phyloP scores from a whole-genome alignment of 2,329 filamentous ascomycete species.

The Trichoderma polysporum region DNA sequence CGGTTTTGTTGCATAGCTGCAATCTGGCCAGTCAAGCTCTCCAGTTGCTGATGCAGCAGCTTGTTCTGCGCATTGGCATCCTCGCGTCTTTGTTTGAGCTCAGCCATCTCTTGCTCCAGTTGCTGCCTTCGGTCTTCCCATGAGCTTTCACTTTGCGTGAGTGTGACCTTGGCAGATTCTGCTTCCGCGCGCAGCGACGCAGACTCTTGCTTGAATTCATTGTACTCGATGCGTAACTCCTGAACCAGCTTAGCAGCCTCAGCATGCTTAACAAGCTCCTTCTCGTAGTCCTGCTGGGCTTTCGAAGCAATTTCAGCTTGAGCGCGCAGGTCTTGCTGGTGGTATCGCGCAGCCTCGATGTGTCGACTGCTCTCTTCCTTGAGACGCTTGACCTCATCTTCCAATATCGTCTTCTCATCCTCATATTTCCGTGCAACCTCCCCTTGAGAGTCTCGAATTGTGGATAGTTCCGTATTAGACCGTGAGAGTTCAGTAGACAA shows the following conservation, averaged over 20 bases:
- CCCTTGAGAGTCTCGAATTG: conserved; percentile 75
- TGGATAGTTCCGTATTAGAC: conserved; percentile 79
- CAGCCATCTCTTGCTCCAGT: conserved; percentile 79
- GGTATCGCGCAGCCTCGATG: conserved; percentile 74
- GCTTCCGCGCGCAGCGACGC: conserved; percentile 75
- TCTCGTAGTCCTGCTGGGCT: conserved; percentile 93
- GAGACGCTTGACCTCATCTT: conserved; percentile 75
- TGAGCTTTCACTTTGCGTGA: conserved; percentile 79
- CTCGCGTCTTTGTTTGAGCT: conserved; percentile 75
- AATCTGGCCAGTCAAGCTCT: conserved; percentile 78
- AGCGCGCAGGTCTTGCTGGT: conserved; percentile 87
- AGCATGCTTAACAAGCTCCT: conserved; percentile 90
- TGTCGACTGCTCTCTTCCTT: conserved; percentile 83
- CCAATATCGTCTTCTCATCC: conserved; percentile 77
- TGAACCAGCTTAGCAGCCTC: conserved; percentile 89
- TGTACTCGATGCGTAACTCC: conserved; percentile 73
- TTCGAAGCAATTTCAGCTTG: conserved; percentile 92
- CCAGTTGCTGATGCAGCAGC: conserved; percentile 83
- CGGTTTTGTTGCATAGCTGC: conserved; percentile 75
- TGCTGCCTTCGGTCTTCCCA: conserved; percentile 81
- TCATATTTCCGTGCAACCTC: conserved; percentile 70
- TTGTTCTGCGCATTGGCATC: conserved; percentile 89
- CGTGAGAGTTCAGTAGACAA: conserved; percentile 77
- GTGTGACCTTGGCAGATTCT: conserved; percentile 76
- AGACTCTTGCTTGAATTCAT: conserved; percentile 76